Evolutionary conservation across 805 yeast genomes (phyloP).

Genomic region (Metschnikowia kofuensis): DNA sequence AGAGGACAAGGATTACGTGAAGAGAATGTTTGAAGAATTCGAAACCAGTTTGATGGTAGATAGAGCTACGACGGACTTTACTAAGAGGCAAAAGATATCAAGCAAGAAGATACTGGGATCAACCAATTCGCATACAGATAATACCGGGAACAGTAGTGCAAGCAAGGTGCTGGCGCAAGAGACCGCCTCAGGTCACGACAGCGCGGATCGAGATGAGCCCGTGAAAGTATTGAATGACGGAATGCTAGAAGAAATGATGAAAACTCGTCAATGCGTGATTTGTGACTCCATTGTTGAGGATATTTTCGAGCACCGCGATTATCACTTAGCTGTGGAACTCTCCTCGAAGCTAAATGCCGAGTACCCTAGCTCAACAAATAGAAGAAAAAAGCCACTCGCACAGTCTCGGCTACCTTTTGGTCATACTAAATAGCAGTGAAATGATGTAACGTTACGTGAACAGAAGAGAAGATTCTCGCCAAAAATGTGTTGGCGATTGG

Average conservation of each 20-base stretch:
- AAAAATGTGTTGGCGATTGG: too few relatives aligned
- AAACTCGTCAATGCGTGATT: constrained; percentile 22
- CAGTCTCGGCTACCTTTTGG: constrained; percentile 5
- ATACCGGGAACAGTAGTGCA: too few relatives aligned
- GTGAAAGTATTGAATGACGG: constrained; percentile 1
- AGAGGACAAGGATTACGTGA: constrained; percentile 20
- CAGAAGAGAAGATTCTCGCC: too few relatives aligned
- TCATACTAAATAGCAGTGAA: not conserved
- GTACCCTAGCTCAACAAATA: not conserved
- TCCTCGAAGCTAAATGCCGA: constrained; percentile 38
- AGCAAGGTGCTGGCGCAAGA: not conserved
- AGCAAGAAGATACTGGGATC: not conserved
- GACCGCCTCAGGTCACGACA: not conserved
- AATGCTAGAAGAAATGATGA: constrained; percentile 18
- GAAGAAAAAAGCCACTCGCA: not conserved
- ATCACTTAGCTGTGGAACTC: constrained; percentile 49
- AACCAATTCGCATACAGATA: not conserved
- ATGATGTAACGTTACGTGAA: not conserved
- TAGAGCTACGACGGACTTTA: constrained; percentile 7
- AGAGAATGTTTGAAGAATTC: constrained; percentile 24
- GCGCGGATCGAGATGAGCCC: not conserved
- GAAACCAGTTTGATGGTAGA: constrained; percentile 8
- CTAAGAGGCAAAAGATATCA: constrained; percentile 3
- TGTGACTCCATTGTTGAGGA: constrained; percentile 29
- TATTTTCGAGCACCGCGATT: constrained; percentile 52